Conservation (phyloP, 2,329 filamentous ascomycete genomes). For the Aureobasidium vineae region DNA sequence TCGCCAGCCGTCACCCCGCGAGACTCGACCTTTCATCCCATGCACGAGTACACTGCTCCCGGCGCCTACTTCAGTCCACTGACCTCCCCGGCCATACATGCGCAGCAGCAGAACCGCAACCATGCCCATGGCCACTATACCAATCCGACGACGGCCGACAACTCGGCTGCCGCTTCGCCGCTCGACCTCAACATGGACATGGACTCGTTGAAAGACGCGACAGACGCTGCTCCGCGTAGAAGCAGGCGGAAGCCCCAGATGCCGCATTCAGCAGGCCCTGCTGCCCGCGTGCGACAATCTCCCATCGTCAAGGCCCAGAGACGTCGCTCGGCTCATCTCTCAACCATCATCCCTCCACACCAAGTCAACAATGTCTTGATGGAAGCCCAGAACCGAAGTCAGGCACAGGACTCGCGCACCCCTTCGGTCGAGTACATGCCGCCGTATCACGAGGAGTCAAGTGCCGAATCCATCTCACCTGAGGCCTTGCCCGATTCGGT, state of each 20-base stretch:
- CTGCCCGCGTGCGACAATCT: conserved; percentile 61
- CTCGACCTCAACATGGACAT: conserved; percentile 45
- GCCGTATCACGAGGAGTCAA: conserved; percentile 40
- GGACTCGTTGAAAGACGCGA: conserved; percentile 43
- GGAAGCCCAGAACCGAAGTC: conserved; percentile 37
- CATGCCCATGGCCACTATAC: conserved; percentile 43
- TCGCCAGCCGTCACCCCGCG: conserved; percentile 82
- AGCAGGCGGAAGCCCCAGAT: conserved; percentile 49
- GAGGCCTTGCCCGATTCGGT: conserved; percentile 48
- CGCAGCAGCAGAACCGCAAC: conserved; percentile 50
- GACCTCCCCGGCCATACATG: conserved; percentile 75
- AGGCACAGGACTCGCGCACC: conserved; percentile 33
- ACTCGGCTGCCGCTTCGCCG: conserved; percentile 51
- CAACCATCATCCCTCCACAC: conserved; percentile 47
- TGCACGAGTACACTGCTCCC: conserved; percentile 61
- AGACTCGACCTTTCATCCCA: conserved; percentile 61
- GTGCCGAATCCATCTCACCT: conserved; percentile 51
- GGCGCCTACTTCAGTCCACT: conserved; percentile 79
- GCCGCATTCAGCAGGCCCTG: conserved; percentile 49
- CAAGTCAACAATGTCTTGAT: conserved; percentile 45
- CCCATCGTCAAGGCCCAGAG: conserved; percentile 68
- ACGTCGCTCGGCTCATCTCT: conserved; percentile 48
- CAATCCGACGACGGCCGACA: conserved; percentile 55
- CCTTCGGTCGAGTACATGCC: conserved; percentile 28
- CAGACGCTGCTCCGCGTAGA: conserved; percentile 33